Evolutionary conservation across 1,284 basidiomycete species (phyloP), one percentile per base, ranked within the genome.

Genomic region (Phlebopus sp.): DNA sequence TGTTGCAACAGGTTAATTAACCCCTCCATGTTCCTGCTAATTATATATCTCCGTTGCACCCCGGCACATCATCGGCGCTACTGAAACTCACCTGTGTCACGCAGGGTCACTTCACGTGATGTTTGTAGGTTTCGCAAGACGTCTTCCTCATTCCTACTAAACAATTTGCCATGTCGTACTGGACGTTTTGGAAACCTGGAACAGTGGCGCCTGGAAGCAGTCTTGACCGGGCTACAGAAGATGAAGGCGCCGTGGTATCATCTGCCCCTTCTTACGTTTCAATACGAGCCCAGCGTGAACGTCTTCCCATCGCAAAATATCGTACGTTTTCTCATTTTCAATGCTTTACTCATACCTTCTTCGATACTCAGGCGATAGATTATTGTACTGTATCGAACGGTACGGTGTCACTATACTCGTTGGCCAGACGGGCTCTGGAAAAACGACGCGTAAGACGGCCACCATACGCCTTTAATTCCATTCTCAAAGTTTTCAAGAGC

Each of bases 351-450:
- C 17, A 5, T 36, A 21, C 30, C 30, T 4, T 31, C 43, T 17
- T 48, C 39, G 17, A 27, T 13, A 36, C 52, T 13, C 52, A 92
- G 90, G 83, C 44, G 75, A 88, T 36, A 82, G 84, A 52, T 73
- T 98, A 11, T 69, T 98, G 3, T 90, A 92, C 63, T 85, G 86
- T 50, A 70, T 97, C 15, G 94, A 98, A 70, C 82, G 78, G 41
- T 80, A 88, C 64, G 86, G 85, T 1, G 88, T 95, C 2, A 77
- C 86, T 2, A 92, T 99, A 45, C 83, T 96, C 5, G 89, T 98
- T 18, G 95, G 93, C 10, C 93, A 98, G 63, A 99, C 96, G 0
- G 97, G 96, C 4, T 97, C 91, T 50, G 96, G 97, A 49, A 99
- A 99, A 72, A 97, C 94, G 9, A 98, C 95, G 53, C 93, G 92